phyloP scores from a whole-genome alignment of 192 early-diverging fungal species.

The Coemansia erecta region DNA sequence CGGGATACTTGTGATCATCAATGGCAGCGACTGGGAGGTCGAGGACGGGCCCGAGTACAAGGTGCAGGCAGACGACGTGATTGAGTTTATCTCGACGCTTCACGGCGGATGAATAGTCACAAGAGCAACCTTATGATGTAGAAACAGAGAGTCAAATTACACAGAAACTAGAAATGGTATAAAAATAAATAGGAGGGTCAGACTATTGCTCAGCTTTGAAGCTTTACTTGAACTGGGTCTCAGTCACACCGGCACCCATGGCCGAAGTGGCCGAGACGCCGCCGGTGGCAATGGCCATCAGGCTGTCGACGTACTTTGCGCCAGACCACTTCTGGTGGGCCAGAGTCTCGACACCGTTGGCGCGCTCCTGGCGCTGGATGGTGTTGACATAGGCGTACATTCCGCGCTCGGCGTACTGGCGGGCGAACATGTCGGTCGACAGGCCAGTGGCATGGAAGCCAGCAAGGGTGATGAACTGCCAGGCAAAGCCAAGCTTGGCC shows the following conservation, averaged over 20 bases:
- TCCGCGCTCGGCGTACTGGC: slow-evolving; percentile 78
- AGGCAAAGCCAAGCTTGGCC: slow-evolving; percentile 89
- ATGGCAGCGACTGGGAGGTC: slow-evolving; percentile 95
- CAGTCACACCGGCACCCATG: slow-evolving; percentile 92
- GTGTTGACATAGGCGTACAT: slow-evolving; percentile 94
- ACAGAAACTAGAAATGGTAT: not conserved
- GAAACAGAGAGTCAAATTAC: not conserved
- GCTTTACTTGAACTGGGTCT: slow-evolving; percentile 68
- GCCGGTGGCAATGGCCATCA: slow-evolving; percentile 90
- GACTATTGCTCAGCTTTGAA: not conserved
- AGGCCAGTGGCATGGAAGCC: slow-evolving; percentile 93
- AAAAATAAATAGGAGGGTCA: not conserved
- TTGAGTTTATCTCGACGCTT: slow-evolving; percentile 96
- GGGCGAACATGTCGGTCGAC: slow-evolving; percentile 82
- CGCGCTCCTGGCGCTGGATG: slow-evolving; percentile 90
- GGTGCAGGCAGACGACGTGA: slow-evolving; percentile 71
- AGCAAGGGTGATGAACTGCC: slow-evolving; percentile 97
- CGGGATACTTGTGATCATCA: slow-evolving; percentile 93
- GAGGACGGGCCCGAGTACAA: slow-evolving; percentile 83
- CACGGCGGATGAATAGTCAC: slow-evolving; percentile 79
- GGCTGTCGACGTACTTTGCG: slow-evolving; percentile 83
- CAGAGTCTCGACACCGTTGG: slow-evolving; percentile 86
- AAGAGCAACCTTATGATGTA: not conserved
- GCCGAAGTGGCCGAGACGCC: slow-evolving; percentile 93
- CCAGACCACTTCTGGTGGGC: slow-evolving; percentile 95